Evolutionary conservation across 306 rosid species (phyloP).

Genomic region (Sechiopsis laciniata): DNA sequence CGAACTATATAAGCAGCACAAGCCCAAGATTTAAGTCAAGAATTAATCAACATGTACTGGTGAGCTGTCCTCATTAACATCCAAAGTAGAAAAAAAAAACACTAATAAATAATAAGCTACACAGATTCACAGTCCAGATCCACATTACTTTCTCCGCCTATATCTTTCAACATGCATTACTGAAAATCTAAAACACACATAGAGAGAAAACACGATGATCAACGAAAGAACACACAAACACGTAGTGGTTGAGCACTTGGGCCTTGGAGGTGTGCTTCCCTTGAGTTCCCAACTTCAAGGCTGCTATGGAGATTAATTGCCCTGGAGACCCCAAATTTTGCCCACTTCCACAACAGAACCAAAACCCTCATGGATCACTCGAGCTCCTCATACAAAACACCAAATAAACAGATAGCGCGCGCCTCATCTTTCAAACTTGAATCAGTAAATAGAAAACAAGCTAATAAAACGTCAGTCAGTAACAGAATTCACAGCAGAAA

Average conservation of each 20-base stretch:
- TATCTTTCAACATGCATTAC: not conserved
- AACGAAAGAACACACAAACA: not conserved
- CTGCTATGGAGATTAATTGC: too few relatives aligned
- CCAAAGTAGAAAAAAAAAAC: not conserved
- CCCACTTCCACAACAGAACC: not conserved
- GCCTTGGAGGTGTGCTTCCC: too few relatives aligned
- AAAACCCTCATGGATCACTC: not conserved
- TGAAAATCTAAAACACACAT: not conserved
- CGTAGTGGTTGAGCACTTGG: too few relatives aligned
- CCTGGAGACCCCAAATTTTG: too few relatives aligned
- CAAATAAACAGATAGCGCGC: not conserved
- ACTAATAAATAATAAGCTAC: not conserved
- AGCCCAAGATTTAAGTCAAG: not conserved
- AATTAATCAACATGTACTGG: not conserved
- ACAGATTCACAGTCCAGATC: not conserved
- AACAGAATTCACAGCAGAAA: not conserved
- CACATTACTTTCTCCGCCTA: slow-evolving; percentile 8
- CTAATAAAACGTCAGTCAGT: not conserved
- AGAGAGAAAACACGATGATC: not conserved
- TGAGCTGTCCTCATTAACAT: not conserved
- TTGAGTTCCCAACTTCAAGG: too few relatives aligned
- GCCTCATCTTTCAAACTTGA: not conserved
- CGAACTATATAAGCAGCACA: not conserved
- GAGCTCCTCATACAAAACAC: not conserved
- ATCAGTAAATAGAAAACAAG: not conserved